These are phyloP conservation scores for Phytophthora cryptogea DNA, from an alignment of 352 stramenopile species.

Conservation along the genomic window DNA sequence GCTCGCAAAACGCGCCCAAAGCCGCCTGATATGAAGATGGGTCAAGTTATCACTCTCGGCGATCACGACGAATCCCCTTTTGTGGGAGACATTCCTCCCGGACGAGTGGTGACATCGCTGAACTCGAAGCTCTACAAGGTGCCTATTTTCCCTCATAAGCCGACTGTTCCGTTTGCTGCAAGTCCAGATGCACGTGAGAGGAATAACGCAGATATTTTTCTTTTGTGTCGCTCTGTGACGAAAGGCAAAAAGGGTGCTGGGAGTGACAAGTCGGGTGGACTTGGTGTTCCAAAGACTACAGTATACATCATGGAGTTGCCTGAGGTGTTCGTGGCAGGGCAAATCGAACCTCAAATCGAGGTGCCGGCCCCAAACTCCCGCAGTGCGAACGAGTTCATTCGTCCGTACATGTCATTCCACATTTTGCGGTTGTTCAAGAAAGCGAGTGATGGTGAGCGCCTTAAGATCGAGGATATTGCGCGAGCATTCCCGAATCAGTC, in stretches of 20 bases:
- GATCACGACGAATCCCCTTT: conserved; percentile 85
- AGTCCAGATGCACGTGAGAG: conserved; percentile 42
- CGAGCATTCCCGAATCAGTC: conserved; percentile 84
- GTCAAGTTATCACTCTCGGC: conserved; percentile 81
- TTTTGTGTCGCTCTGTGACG: conserved; percentile 70
- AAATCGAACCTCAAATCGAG: conserved; percentile 85
- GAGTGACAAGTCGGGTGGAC: conserved; percentile 31
- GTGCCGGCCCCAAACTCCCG: conserved; percentile 81
- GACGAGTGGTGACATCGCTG: conserved; percentile 75
- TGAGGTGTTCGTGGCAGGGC: conserved; percentile 73
- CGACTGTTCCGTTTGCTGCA: conserved; percentile 54
- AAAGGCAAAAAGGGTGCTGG: conserved; percentile 69
- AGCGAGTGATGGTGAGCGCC: conserved; percentile 69
- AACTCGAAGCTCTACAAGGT: conserved; percentile 88
- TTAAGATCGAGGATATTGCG: conserved; percentile 87
- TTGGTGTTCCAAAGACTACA: conserved; percentile 60
- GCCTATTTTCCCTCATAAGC: conserved; percentile 76
- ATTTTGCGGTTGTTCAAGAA: conserved; percentile 87
- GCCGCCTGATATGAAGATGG: conserved; percentile 79
- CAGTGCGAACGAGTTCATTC: conserved; percentile 85
- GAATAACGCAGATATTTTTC: conserved; percentile 66
- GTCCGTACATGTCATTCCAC: conserved; percentile 88
- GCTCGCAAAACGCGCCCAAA: conserved; percentile 68
- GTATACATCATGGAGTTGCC: conserved; percentile 82
- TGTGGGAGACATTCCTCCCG: conserved; percentile 77